Percentiles rank a stretch among this genome's conserved stretches.
These are phyloP conservation scores for Ampelocalamus luodianensis DNA, from an alignment of 176 grass and related monocot species.

Conservation along the genomic window DNA sequence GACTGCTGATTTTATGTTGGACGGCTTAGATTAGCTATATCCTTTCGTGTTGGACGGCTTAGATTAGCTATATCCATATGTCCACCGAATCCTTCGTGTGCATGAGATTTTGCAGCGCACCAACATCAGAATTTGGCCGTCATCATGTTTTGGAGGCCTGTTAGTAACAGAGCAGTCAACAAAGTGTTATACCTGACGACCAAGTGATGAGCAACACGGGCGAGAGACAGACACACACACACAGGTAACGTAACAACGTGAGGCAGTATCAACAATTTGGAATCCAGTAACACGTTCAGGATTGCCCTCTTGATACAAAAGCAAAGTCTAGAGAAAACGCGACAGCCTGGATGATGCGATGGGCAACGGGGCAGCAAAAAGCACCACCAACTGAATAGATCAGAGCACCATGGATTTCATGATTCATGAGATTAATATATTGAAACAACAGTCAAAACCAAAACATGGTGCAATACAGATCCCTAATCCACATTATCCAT, in stretches of 20 bases:
- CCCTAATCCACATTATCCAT: constrained; percentile 44
- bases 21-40: too few relatives aligned
- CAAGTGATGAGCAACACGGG: background rate
- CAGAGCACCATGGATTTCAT: constrained; percentile 10
- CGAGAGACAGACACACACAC: background rate
- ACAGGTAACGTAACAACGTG: background rate
- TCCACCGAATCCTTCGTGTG: too few relatives aligned
- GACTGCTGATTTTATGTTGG: too few relatives aligned
- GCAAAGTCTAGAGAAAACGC: background rate
- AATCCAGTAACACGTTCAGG: background rate
- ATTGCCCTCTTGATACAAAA: background rate
- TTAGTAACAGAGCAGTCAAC: background rate
- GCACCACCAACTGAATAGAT: background rate
- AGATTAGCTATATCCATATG: too few relatives aligned
- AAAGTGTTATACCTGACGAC: too few relatives aligned
- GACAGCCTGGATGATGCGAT: background rate
- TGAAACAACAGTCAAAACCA: constrained; percentile 2
- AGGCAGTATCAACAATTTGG: background rate
- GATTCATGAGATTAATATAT: constrained; percentile 9
- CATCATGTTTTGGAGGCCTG: background rate
- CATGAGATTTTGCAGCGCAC: background rate
- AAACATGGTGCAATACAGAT: constrained; percentile 30
- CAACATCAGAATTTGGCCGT: background rate
- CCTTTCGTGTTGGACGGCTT: too few relatives aligned
- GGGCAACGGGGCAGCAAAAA: background rate